Evolutionary conservation across 2,329 filamentous ascomycete species (phyloP).

Genomic region (Thielaviopsis ethacetica): DNA sequence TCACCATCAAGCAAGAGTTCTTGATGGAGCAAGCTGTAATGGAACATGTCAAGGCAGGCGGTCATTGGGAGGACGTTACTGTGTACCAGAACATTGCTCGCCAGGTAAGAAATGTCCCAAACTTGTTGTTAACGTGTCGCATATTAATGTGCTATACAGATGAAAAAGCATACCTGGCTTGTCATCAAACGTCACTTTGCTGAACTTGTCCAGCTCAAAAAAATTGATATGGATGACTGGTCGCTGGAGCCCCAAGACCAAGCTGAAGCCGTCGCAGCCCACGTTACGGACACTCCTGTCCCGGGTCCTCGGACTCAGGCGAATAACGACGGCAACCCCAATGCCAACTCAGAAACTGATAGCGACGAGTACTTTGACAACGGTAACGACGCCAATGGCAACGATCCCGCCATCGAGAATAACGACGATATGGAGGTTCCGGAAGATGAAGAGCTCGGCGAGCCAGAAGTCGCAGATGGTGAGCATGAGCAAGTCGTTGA

Average conservation of each 20-base stretch:
- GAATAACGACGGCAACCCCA: neutral
- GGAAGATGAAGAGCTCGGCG: neutral
- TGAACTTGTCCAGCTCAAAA: slow-evolving; percentile 5
- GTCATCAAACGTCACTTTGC: slow-evolving; percentile 5
- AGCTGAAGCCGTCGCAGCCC: neutral
- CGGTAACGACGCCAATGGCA: neutral
- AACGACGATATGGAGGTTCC: neutral
- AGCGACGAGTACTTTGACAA: neutral
- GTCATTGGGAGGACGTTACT: slow-evolving; percentile 10
- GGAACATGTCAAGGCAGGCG: slow-evolving; percentile 10
- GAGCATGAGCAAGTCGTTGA: neutral
- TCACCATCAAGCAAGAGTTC: slow-evolving; percentile 5
- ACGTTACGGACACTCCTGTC: neutral
- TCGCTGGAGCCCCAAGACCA: neutral
- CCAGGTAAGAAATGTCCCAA: neutral
- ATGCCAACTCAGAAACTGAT: neutral
- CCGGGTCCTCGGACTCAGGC: neutral
- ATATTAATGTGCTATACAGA: neutral
- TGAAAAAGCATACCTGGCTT: slow-evolving; percentile 4
- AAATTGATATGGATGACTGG: slow-evolving; percentile 11
- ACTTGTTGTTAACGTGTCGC: neutral
- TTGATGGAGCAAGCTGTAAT: slow-evolving; percentile 6
- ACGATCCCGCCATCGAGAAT: neutral
- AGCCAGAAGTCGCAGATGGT: neutral
- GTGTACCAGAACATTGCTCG: slow-evolving; percentile 10